Conservation (phyloP, 768 basidiomycete species). For the Favolaschia claudopus region DNA sequence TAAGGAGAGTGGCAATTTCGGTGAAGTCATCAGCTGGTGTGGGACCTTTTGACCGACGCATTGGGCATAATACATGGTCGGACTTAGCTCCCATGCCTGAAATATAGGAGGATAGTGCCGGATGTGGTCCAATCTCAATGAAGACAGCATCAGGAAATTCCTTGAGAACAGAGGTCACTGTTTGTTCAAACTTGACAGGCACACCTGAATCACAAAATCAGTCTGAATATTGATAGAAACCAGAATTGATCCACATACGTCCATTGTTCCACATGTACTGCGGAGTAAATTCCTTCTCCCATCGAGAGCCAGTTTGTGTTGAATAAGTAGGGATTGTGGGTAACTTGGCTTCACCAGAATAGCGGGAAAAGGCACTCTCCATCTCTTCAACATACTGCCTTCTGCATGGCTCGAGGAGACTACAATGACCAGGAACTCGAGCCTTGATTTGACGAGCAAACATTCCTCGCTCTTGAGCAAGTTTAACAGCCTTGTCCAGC, state of each 20-base stretch:
- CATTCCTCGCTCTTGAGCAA: constrained; percentile 36
- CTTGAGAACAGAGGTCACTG: constrained; percentile 34
- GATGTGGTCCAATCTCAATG: constrained; percentile 49
- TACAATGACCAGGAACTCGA: constrained; percentile 46
- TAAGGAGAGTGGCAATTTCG: constrained; percentile 36
- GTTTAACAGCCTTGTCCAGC: constrained; percentile 40
- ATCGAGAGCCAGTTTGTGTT: constrained; percentile 38
- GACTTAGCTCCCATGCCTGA: constrained; percentile 26
- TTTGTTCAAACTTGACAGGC: constrained; percentile 46
- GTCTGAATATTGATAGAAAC: no score
- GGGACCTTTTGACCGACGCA: constrained; percentile 35
- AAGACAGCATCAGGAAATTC: constrained; percentile 35
- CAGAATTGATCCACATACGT: no score
- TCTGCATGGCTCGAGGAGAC: constrained; percentile 45
- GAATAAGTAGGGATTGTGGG: constrained; percentile 46
- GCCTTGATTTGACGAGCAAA: constrained; percentile 47
- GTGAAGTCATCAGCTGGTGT: constrained; percentile 13
- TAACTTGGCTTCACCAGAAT: constrained; percentile 32
- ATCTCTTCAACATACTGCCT: constrained; percentile 36
- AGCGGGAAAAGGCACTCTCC: constrained; percentile 41
- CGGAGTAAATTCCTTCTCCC: constrained; percentile 32
- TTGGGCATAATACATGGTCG: constrained; percentile 32
- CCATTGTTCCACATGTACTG: constrained; percentile 52
- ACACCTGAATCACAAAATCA: no score
- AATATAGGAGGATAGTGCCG: constrained; percentile 45